Evolutionary conservation across 345 rosid genomes (phyloP), one percentile per base, ranked within the genome.

Genomic region (Corymbia maculata): DNA sequence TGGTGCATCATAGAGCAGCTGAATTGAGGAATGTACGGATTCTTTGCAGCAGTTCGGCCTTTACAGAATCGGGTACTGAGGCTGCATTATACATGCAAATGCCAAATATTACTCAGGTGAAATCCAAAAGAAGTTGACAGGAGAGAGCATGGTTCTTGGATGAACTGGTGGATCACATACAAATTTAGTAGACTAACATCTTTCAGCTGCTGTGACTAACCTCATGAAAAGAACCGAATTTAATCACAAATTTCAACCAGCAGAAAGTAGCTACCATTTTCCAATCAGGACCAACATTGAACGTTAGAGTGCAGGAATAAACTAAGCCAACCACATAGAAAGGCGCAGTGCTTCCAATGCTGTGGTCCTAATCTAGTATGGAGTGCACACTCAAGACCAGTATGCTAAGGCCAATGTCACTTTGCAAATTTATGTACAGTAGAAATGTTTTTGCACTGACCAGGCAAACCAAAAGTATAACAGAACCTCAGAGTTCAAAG

Each of bases 11-110:
- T 86, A 90, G 92, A 87, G 93, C 89, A 45, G 93, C 86, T 16
- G 94, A 93, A 45, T 89, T 85, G 53, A 93, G 93, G 87, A 93
- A 93, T 14, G 92, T 52, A 22, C 86, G 93, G 70, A 94, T 92
- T 90, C 94, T 93, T 90, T 92, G 95, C 91, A 94, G 89, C 44
- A 94, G 90, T 87, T 94, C 96, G 6, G 95, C 94, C 88, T 94
- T 93, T 79, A 94, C 51, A 13, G 94, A 87, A 87, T 92, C 95
- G 6, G 96, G 96, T 57, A 94, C 79, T 9, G 93, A 92, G 53
- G 94, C 96, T 94, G 91, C 95, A 93, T 61, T 5, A 85, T 36
- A 30, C 64, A 16, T 24, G 61, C 26, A 79, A 89, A 30, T 45
- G 14, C 44, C 79, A 80, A 24, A 52, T n/a, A 68, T 61, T 36